A percentile compares a stretch with the other conserved stretches of the same genome.
Conservation (phyloP, 495 filamentous ascomycete genomes). For the Xylaria palmicola region DNA sequence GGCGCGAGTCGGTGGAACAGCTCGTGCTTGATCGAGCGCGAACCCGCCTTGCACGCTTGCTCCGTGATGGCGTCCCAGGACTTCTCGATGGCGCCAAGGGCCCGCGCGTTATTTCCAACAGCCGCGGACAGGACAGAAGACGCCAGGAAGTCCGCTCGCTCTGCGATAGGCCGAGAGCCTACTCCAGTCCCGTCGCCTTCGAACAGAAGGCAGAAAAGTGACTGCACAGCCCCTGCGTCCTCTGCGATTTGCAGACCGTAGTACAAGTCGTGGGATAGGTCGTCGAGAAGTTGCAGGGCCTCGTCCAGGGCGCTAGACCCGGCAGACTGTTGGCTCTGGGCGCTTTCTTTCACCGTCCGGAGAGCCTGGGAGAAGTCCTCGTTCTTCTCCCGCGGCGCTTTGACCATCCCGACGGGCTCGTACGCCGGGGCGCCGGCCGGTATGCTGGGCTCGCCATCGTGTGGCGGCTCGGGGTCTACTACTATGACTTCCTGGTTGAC, state of each 20-base stretch:
- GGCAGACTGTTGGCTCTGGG: not conserved
- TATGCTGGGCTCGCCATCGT: conserved; percentile 25
- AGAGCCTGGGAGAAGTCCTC: conserved; percentile 45
- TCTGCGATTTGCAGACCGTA: conserved; percentile 63
- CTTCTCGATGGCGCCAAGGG: conserved; percentile 46
- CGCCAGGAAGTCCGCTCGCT: conserved; percentile 44
- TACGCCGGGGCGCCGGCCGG: conserved; percentile 45
- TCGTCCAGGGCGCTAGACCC: conserved; percentile 26
- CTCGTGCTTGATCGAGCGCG: conserved; percentile 21
- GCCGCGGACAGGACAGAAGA: conserved; percentile 54
- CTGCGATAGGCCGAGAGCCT: conserved; percentile 12
- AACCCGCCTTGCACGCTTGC: conserved; percentile 23
- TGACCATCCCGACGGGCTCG: conserved; percentile 51
- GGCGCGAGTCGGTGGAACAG: conserved; percentile 33
- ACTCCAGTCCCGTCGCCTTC: conserved; percentile 14
- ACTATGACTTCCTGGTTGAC: conserved; percentile 49
- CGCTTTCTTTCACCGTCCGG: conserved; percentile 41
- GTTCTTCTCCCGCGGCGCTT: conserved; percentile 39
- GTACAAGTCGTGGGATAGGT: conserved; percentile 64
- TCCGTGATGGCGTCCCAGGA: conserved; percentile 39
- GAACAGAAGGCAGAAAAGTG: conserved; percentile 45
- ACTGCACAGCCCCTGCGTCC: conserved; percentile 43
- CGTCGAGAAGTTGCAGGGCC: conserved; percentile 53
- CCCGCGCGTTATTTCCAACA: conserved; percentile 63
- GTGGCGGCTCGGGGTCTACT: conserved; percentile 38